phyloP scores from a whole-genome alignment of 495 filamentous ascomycete genomes.

The Recurvomyces mirabilis region DNA sequence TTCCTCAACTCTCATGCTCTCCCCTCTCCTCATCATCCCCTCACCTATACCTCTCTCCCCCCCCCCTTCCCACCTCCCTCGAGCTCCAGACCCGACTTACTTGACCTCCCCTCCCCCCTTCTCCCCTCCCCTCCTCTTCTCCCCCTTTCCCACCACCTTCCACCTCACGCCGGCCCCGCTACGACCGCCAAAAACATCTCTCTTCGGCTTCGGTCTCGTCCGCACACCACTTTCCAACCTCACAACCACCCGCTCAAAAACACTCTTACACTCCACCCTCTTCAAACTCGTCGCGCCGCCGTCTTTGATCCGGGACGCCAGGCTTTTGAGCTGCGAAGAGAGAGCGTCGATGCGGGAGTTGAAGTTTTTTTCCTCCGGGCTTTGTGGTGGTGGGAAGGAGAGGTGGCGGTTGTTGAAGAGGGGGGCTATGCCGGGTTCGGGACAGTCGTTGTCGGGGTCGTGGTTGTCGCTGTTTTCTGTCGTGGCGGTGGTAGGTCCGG shows the following conservation, averaged over 20 bases:
- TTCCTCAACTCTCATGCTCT: too few species aligned
- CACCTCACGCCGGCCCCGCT: too few species aligned
- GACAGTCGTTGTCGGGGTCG: background rate
- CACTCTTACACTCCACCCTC: slow-evolving; percentile 60
- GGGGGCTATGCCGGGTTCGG: slow-evolving; percentile 10
- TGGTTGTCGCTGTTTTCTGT: too few species aligned
- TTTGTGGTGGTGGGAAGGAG: slow-evolving; percentile 14
- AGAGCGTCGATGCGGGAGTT: slow-evolving; percentile 60
- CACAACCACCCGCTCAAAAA: slow-evolving; percentile 58
- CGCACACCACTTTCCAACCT: slow-evolving; percentile 60
- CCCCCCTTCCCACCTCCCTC: too few species aligned
- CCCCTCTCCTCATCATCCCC: too few species aligned
- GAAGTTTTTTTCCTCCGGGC: slow-evolving; percentile 39
- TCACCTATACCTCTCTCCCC: too few species aligned
- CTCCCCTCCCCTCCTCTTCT: too few species aligned
- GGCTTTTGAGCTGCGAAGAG: slow-evolving; percentile 46
- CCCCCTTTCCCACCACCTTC: too few species aligned
- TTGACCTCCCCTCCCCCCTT: too few species aligned
- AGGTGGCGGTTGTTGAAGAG: slow-evolving; percentile 6
- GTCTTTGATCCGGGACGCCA: slow-evolving; percentile 63
- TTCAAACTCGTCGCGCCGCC: slow-evolving; percentile 59
- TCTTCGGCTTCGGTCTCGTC: slow-evolving; percentile 50
- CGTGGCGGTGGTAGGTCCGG: background rate
- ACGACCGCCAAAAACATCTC: slow-evolving; percentile 42
- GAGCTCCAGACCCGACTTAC: too few species aligned